Evolutionary conservation across 106 monocot species (phyloP), one percentile per base, ranked within the genome.

Genomic region (Allium fistulosum): DNA sequence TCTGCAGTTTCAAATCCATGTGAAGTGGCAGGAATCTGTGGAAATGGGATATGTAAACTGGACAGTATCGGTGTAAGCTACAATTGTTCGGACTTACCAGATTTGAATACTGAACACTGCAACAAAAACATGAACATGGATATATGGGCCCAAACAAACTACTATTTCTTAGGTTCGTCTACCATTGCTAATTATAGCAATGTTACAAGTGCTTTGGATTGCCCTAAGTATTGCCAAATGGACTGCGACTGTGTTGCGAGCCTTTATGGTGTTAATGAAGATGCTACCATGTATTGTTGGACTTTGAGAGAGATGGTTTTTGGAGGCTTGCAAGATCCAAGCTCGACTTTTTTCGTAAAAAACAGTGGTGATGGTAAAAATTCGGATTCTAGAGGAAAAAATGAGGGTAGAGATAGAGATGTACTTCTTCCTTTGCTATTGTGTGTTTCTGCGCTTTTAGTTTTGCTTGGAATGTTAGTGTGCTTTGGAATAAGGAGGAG

Each of bases 261-360:
- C 4, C 77, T 81, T 15, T 73, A 73, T 47, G 73, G 69, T 56
- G 59, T 77, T 7, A 49, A 48, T 2, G 77, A 81, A 48, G 77
- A 59, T 7, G 58, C 65, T 12, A 57, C 73, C 9, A 37, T 37
- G 37, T 69, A 70, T 52, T 77, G 81, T 58, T 81, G 69, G 81
- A 77, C 72, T 51, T 59, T 81, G 65, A 77, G 47, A 26, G 69
- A 63, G 8, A 53, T 77, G 73, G 62, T 81, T 9, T 81, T 81
- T 14, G 81, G 77, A 8, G 77, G 81, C 9, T 45, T 73, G 17
- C 81, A 81, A 69, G 81, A 81, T 72, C 81, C 81, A 11, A 74
- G 77, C 37, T 65, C 69, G 8, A 77, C 81, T 4, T 65, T 81
- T 14, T 81, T 58, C 27, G 22, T 81, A 11, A 81, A 81, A 63